phyloP scores from a whole-genome alignment of 202 grass and related monocot genomes.

The Miscanthus sacchariflorus region DNA sequence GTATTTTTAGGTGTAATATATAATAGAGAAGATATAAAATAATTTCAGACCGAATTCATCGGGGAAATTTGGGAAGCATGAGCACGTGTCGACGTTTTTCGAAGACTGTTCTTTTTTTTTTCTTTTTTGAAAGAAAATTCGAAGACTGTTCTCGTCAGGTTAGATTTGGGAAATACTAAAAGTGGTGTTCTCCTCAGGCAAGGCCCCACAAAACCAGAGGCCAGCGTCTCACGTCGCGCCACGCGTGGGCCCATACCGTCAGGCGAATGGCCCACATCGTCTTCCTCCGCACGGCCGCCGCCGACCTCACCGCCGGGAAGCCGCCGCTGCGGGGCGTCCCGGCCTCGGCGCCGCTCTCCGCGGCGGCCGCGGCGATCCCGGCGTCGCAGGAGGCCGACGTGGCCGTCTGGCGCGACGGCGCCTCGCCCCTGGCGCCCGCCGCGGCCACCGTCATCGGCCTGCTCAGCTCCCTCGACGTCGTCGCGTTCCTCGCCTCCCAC shows the following conservation, averaged over 20 bases:
- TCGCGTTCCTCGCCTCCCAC: conserved; percentile 56
- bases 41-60: too few species aligned
- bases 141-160: too few species aligned
- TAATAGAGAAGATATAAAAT: too few species aligned
- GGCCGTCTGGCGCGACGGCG: conserved; percentile 39
- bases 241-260: background rate
- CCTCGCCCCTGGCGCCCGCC: conserved; percentile 32
- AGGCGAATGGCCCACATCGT: conserved; percentile 61
- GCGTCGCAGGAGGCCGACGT: conserved; percentile 60
- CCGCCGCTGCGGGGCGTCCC: conserved; percentile 51
- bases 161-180: too few species aligned
- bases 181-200: background rate
- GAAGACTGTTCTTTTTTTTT: too few species aligned
- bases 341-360: conserved; percentile 52
- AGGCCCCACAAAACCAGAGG: background rate
- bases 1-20: too few species aligned
- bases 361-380: conserved; percentile 54
- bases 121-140: too few species aligned
- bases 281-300: conserved; percentile 54
- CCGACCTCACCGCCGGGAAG: conserved; percentile 74
- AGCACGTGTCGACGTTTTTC: background rate
- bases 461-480: conserved; percentile 71
- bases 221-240: background rate
- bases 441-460: conserved; percentile 53
- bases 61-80: too few species aligned